Conservation (phyloP, 371 early-diverging fungal genomes). For the Mucor lusitanicus region DNA sequence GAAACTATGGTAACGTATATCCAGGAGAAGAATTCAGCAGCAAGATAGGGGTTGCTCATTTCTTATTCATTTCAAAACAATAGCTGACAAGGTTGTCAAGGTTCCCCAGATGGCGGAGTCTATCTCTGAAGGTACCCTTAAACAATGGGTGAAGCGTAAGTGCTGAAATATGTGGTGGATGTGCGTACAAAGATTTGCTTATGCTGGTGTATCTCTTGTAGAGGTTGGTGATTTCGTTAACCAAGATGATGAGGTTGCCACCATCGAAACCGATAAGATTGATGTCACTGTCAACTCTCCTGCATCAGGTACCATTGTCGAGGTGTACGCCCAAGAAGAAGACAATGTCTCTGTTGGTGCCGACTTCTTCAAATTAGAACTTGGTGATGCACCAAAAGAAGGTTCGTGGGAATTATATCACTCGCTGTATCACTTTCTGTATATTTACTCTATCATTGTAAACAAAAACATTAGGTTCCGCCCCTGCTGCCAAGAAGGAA, state of each 20-base stretch:
- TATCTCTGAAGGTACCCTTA: constrained; percentile 95
- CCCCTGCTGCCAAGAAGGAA: constrained; percentile 44
- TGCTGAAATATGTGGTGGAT: constrained; percentile 1
- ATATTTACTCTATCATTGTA: not conserved
- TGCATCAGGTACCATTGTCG: constrained; percentile 84
- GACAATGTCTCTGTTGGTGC: constrained; percentile 92
- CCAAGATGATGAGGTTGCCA: constrained; percentile 94
- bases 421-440: not conserved
- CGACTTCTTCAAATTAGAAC: constrained; percentile 91
- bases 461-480: constrained; percentile 29
- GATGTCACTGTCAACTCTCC: constrained; percentile 96
- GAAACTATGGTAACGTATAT: constrained; percentile 44
- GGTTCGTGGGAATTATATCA: constrained; percentile 36
- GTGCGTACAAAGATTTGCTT: not conserved
- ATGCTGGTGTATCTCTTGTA: constrained; percentile 25
- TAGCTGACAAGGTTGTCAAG: constrained; percentile 83
- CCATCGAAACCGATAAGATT: constrained; percentile 98
- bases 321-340: constrained; percentile 86
- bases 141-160: constrained; percentile 94
- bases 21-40: not conserved
- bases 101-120: constrained; percentile 97
- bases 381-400: constrained; percentile 72
- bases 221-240: constrained; percentile 95
- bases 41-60: not conserved
- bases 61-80: not conserved